Evolutionary conservation across 495 filamentous ascomycete genomes (phyloP).

Genomic region (Neurospora sp.): DNA sequence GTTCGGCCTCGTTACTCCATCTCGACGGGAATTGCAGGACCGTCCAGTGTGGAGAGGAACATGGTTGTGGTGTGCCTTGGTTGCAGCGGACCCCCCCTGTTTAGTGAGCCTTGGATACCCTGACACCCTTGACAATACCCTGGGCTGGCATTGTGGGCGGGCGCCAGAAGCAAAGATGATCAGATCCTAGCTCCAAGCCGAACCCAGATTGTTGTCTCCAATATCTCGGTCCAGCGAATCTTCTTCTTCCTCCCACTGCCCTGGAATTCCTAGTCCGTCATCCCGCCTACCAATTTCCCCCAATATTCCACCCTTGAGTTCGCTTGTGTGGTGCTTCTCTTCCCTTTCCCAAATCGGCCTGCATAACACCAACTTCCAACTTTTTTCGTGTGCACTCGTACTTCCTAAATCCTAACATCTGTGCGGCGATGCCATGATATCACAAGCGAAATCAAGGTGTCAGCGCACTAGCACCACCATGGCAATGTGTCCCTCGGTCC

Average conservation of each 20-base stretch:
- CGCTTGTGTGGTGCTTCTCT: neutral
- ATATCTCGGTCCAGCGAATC: neutral
- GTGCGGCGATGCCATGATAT: constrained; percentile 1
- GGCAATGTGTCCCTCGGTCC: neutral
- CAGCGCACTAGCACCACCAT: neutral
- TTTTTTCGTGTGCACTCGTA: neutral
- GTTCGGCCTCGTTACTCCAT: neutral
- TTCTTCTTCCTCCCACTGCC: neutral
- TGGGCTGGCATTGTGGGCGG: neutral
- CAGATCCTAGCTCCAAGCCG: neutral
- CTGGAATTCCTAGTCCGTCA: neutral
- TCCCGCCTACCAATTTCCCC: neutral
- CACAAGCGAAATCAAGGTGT: constrained; percentile 6
- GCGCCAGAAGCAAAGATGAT: neutral
- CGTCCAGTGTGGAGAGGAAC: neutral
- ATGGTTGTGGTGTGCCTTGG: neutral
- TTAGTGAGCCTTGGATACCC: neutral
- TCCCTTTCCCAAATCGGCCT: neutral
- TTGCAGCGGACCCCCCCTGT: neutral
- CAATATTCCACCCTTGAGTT: neutral
- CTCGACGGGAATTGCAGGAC: constrained; percentile 3
- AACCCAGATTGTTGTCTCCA: neutral
- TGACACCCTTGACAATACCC: neutral
- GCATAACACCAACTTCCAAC: neutral
- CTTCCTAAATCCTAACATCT: neutral